Percentiles rank a stretch among this genome's conserved stretches.
phyloP scores from a whole-genome alignment of 1,139 yeast genomes.

The Zygoascus sp. region DNA sequence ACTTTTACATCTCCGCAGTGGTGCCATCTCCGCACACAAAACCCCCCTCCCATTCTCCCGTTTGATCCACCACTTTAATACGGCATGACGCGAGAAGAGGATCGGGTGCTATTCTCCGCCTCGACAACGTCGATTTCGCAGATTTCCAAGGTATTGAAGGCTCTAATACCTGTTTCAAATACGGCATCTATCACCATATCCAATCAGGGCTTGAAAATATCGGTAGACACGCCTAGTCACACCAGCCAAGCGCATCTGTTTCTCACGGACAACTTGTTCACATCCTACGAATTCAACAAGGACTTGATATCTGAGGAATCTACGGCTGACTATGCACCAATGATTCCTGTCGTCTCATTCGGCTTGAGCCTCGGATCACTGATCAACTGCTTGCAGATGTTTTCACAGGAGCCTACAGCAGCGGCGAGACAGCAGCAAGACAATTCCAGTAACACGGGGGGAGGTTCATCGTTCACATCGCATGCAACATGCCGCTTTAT shows the following conservation, averaged over 20 bases:
- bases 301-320: neutral
- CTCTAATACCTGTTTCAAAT: slow-evolving; percentile 26
- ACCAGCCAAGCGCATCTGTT: slow-evolving; percentile 30
- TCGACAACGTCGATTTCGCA: slow-evolving; percentile 29
- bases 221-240: slow-evolving; percentile 27
- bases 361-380: slow-evolving; percentile 27
- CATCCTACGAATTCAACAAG: slow-evolving; percentile 24
- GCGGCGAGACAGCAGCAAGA: neutral
- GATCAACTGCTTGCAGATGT: slow-evolving; percentile 29
- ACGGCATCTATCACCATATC: slow-evolving; percentile 26
- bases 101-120: slow-evolving; percentile 24
- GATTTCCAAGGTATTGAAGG: slow-evolving; percentile 26
- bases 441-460: neutral
- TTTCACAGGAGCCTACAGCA: slow-evolving; percentile 17
- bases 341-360: slow-evolving; percentile 12
- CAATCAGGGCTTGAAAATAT: slow-evolving; percentile 29
- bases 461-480: slow-evolving; percentile 4
- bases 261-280: slow-evolving; percentile 24
- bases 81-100: slow-evolving; percentile 4
- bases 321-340: slow-evolving; percentile 14
- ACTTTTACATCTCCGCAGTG: neutral
- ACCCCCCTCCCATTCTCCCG: neutral
- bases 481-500: slow-evolving; percentile 33
- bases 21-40: neutral
- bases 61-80: neutral